Evolutionary conservation across 352 stramenopile genomes (phyloP).

Genomic region (Plasmopara halstedii): DNA sequence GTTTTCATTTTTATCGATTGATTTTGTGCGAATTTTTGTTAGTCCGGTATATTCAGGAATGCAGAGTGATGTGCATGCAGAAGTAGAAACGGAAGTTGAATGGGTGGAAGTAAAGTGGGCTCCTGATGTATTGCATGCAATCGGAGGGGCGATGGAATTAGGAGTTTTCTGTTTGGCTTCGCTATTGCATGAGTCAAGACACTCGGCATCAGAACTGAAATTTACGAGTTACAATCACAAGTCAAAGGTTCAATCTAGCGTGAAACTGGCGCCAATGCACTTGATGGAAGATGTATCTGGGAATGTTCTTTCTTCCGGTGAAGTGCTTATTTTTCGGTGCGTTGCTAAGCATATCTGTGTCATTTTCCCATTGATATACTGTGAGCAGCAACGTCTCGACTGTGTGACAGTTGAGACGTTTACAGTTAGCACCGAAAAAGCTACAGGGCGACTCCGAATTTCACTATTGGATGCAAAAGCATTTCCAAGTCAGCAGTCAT

Average conservation of each 20-base stretch:
- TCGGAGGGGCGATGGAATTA: conserved; percentile 55
- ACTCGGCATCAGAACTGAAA: neutral
- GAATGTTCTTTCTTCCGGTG: conserved; percentile 27
- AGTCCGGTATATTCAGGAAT: conserved; percentile 34
- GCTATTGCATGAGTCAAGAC: conserved; percentile 23
- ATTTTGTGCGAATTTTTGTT: conserved; percentile 61
- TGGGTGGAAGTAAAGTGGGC: conserved; percentile 72
- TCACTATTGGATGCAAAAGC: conserved; percentile 30
- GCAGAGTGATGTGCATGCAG: conserved; percentile 23
- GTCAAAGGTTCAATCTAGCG: conserved; percentile 5
- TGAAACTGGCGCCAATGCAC: conserved; percentile 30
- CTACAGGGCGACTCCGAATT: conserved; percentile 44
- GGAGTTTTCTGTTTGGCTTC: conserved; percentile 32
- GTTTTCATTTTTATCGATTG: conserved; percentile 46
- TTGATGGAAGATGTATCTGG: conserved; percentile 28
- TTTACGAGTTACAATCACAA: neutral
- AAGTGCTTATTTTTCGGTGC: conserved; percentile 54
- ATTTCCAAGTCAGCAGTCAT: conserved; percentile 14
- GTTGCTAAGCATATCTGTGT: conserved; percentile 49
- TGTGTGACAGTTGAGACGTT: conserved; percentile 56
- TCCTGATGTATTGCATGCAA: conserved; percentile 46
- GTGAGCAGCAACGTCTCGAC: conserved; percentile 27
- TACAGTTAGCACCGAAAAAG: conserved; percentile 53
- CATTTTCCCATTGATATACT: conserved; percentile 35
- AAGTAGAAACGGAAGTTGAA: conserved; percentile 71